Conservation (phyloP, 2,329 filamentous ascomycete genomes). For the Botrytis squamosa region DNA sequence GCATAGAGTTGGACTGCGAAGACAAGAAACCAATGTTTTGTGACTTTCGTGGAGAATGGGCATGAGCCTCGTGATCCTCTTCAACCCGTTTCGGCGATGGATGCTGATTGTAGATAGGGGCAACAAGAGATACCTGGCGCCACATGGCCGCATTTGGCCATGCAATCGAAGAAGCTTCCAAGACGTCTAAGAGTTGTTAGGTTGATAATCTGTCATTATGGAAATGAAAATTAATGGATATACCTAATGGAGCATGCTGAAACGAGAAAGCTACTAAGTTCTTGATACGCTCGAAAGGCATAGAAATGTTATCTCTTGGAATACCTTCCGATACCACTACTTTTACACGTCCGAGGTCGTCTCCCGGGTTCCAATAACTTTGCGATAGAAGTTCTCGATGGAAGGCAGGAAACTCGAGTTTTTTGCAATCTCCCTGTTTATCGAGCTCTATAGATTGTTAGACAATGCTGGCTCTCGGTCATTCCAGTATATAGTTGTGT, state of each 20-base stretch:
- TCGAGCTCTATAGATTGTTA: slow-evolving; percentile 33
- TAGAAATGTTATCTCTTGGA: slow-evolving; percentile 48
- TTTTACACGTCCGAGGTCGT: slow-evolving; percentile 72
- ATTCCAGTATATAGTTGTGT: background rate
- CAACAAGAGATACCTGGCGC: slow-evolving; percentile 48
- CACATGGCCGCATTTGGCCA: slow-evolving; percentile 77
- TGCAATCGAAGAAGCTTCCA: slow-evolving; percentile 71
- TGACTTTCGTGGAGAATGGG: slow-evolving; percentile 56
- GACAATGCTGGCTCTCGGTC: background rate
- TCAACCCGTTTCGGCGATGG: slow-evolving; percentile 41
- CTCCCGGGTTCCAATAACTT: slow-evolving; percentile 68
- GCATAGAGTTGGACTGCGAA: slow-evolving; percentile 12
- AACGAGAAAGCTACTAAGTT: slow-evolving; percentile 79
- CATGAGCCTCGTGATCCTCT: slow-evolving; percentile 55
- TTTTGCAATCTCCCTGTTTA: slow-evolving; percentile 52
- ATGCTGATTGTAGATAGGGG: slow-evolving; percentile 35
- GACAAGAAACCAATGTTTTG: slow-evolving; percentile 30
- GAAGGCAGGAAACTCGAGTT: slow-evolving; percentile 72
- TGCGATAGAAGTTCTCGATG: slow-evolving; percentile 67
- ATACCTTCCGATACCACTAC: slow-evolving; percentile 74
- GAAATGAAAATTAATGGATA: slow-evolving; percentile 30
- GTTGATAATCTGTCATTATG: background rate
- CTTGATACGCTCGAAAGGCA: slow-evolving; percentile 64
- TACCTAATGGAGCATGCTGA: slow-evolving; percentile 78
- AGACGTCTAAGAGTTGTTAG: slow-evolving; percentile 53